A percentile compares a stretch with the other conserved stretches of the same genome.
Evolutionary conservation across 2,329 filamentous ascomycete genomes (phyloP).

Genomic region (Colletotrichum kahawae): DNA sequence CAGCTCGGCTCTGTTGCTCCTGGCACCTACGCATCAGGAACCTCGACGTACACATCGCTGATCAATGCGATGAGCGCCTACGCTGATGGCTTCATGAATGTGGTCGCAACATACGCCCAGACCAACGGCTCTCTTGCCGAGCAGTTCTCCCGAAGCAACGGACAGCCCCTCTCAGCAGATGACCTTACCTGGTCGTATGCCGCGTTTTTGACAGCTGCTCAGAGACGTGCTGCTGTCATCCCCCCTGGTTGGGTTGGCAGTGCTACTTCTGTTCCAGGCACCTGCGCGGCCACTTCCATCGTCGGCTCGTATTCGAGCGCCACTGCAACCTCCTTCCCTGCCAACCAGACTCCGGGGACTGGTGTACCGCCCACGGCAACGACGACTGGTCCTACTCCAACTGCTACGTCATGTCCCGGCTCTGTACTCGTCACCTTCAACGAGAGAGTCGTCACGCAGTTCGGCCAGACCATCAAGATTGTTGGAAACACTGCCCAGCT

Average conservation of each 20-base stretch:
- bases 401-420: conserved; percentile 34
- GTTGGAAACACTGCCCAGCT: conserved; percentile 64
- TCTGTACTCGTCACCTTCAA: conserved; percentile 68
- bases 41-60: conserved; percentile 57
- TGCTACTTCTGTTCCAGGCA: conserved; percentile 51
- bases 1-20: conserved; percentile 60
- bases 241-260: conserved; percentile 62
- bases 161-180: conserved; percentile 63
- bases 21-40: conserved; percentile 64
- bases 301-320: conserved; percentile 57
- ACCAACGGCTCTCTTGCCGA: conserved; percentile 69
- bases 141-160: conserved; percentile 64
- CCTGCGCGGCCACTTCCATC: conserved; percentile 52
- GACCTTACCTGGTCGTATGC: conserved; percentile 80
- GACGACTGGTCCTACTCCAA: conserved; percentile 30
- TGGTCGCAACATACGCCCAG: conserved; percentile 67
- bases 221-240: conserved; percentile 58
- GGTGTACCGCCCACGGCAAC: conserved; percentile 25
- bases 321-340: conserved; percentile 53
- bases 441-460: conserved; percentile 59
- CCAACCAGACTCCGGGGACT: conserved; percentile 49
- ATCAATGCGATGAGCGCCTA: conserved; percentile 61
- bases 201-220: conserved; percentile 68
- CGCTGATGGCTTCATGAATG: conserved; percentile 65
- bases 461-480: conserved; percentile 70